A percentile compares a stretch with the other conserved stretches of the same genome.
phyloP scores from a whole-genome alignment of 2,329 filamentous ascomycete species.

The Aspergillus pseudoterreus region DNA sequence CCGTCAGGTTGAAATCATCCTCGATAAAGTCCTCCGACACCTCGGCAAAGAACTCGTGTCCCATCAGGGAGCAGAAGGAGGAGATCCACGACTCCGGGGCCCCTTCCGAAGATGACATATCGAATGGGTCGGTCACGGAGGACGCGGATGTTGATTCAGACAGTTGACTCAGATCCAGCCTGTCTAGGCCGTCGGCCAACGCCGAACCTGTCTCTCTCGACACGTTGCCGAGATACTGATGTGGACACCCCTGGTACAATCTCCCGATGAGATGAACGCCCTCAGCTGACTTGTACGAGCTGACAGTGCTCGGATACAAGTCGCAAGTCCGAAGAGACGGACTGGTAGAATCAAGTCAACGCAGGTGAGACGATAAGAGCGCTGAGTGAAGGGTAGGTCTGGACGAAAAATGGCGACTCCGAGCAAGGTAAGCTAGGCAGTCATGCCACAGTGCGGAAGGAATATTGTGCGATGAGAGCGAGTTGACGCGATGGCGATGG shows the following conservation, averaged over 20 bases:
- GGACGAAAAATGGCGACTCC: too few relatives aligned
- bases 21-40: constrained; percentile 99
- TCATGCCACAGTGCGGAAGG: constrained; percentile 32
- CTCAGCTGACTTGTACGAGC: constrained; percentile 10
- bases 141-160: constrained; percentile 41
- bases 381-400: background rate
- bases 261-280: constrained; percentile 9
- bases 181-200: constrained; percentile 47
- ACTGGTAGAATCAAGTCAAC: background rate
- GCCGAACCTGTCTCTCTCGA: constrained; percentile 43
- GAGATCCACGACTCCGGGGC: constrained; percentile 92
- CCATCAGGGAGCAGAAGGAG: constrained; percentile 90
- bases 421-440: constrained; percentile 16
- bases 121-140: constrained; percentile 36
- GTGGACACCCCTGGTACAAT: constrained; percentile 8
- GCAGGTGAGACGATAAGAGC: background rate
- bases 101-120: constrained; percentile 44
- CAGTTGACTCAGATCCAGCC: constrained; percentile 45
- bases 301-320: constrained; percentile 7
- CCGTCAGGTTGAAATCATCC: constrained; percentile 98
- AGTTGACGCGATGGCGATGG: constrained; percentile 19
- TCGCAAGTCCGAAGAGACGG: background rate
- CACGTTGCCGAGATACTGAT: constrained; percentile 39
- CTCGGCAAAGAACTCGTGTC: constrained; percentile 98
- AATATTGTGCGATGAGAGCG: constrained; percentile 31